Evolutionary conservation across 2,329 filamentous ascomycete species (phyloP).

Genomic region (Samsoniella hepiali): DNA sequence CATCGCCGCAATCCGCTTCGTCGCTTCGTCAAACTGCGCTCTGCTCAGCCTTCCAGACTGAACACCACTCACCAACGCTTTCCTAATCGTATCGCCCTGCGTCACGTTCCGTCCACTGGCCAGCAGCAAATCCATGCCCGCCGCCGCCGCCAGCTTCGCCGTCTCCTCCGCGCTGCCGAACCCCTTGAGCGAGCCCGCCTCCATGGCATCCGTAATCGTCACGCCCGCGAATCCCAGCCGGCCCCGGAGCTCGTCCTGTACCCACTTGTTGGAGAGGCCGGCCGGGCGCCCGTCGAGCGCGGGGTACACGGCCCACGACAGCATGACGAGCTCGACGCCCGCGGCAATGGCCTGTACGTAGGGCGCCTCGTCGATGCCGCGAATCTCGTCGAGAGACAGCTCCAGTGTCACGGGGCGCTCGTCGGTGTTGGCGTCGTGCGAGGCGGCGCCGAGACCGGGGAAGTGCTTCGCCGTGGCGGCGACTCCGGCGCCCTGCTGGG

Average conservation of each 20-base stretch:
- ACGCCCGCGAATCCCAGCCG: conserved; percentile 22
- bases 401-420: conserved; percentile 20
- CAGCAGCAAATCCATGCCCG: conserved; percentile 24
- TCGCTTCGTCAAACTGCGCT: conserved; percentile 22
- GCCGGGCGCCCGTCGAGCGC: conserved; percentile 22
- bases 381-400: conserved; percentile 18
- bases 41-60: conserved; percentile 15
- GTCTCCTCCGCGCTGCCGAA: conserved; percentile 18
- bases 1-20: conserved; percentile 21
- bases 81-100: conserved; percentile 21
- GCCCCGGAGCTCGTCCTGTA: conserved; percentile 22
- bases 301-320: conserved; percentile 24
- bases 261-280: conserved; percentile 23
- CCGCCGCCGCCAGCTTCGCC: conserved; percentile 18
- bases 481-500: conserved; percentile 21
- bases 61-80: conserved; percentile 20
- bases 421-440: conserved; percentile 22
- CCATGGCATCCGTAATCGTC: conserved; percentile 24
- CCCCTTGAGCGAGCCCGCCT: conserved; percentile 20
- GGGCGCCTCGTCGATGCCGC: conserved; percentile 19
- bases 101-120: conserved; percentile 21
- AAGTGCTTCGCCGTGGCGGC: conserved; percentile 22
- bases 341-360: conserved; percentile 23
- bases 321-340: conserved; percentile 23
- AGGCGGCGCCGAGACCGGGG: conserved; percentile 23